Evolutionary conservation across 768 basidiomycete genomes (phyloP).

Genomic region (Lactifluus pinguis): DNA sequence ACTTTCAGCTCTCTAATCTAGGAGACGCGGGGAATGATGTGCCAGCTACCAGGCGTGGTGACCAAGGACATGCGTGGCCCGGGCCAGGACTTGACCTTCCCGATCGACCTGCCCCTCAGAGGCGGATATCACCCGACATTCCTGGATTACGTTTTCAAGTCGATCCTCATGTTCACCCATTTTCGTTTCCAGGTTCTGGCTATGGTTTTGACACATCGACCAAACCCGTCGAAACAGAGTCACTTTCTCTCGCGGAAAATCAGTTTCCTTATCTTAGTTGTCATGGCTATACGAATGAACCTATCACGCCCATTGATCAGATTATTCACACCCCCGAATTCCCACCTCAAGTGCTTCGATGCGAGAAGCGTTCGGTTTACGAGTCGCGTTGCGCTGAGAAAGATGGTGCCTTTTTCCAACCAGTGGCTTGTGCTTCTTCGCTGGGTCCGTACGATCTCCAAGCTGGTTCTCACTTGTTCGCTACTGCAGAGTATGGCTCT

Average conservation of each 20-base stretch:
- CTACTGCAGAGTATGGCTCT: not conserved
- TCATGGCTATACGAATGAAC: constrained; percentile 3
- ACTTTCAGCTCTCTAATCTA: constrained; percentile 1
- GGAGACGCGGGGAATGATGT: not conserved
- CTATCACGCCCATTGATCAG: constrained; percentile 25
- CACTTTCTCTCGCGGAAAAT: constrained; percentile 3
- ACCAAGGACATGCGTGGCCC: constrained; percentile 10
- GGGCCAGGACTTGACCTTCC: not conserved
- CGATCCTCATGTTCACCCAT: constrained; percentile 18
- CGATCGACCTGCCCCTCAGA: constrained; percentile 15
- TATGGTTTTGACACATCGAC: constrained; percentile 1
- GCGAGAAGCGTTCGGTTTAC: constrained; percentile 11
- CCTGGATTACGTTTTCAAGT: constrained; percentile 22
- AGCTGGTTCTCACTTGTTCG: not conserved
- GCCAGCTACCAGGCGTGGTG: not conserved
- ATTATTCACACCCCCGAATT: constrained; percentile 23
- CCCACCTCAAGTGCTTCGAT: constrained; percentile 22
- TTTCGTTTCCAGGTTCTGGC: constrained; percentile 17
- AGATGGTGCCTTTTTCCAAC: not conserved
- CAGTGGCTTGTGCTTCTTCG: not conserved
- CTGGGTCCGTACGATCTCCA: not conserved
- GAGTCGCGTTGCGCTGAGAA: not conserved
- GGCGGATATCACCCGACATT: constrained; percentile 27
- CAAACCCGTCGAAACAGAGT: not conserved
- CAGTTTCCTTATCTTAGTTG: constrained; percentile 5